Evolutionary conservation across 208 protist genomes (phyloP).

Genomic region (Trypanosoma caninum): DNA sequence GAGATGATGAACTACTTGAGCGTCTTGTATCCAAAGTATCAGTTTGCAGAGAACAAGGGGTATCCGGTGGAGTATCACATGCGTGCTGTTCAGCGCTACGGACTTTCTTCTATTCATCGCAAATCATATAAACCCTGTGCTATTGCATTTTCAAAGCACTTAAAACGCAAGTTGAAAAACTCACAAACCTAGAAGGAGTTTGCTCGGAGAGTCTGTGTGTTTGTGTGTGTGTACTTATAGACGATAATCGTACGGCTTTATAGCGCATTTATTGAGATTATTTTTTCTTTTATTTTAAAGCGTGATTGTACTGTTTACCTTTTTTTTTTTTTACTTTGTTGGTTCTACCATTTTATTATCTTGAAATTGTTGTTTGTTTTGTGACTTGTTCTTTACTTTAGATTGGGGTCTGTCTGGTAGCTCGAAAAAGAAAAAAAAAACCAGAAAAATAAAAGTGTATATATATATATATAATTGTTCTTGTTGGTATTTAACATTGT

Average conservation of each 20-base stretch:
- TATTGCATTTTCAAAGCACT: constrained; percentile 38
- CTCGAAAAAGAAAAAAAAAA: neutral
- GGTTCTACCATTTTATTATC: neutral
- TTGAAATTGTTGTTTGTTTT: too few species aligned
- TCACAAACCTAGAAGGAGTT: constrained; percentile 1
- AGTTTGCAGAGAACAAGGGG: constrained; percentile 79
- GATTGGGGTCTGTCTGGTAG: neutral
- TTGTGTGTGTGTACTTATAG: too few species aligned
- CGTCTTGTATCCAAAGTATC: constrained; percentile 72
- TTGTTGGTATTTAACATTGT: too few species aligned
- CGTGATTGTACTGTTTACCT: neutral
- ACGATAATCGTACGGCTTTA: too few species aligned
- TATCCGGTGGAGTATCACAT: constrained; percentile 90
- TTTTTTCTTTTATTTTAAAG: too few species aligned
- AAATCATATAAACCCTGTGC: constrained; percentile 78
- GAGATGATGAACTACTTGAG: constrained; percentile 83
- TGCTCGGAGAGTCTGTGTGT: too few species aligned
- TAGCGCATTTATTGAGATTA: too few species aligned
- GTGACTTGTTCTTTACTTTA: neutral
- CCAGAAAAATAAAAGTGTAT: neutral
- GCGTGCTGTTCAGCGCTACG: constrained; percentile 57
- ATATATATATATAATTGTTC: neutral
- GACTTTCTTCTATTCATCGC: constrained; percentile 75
- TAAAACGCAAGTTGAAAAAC: constrained; percentile 23
- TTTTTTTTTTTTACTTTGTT: constrained; percentile 9